A percentile compares a stretch with the other conserved stretches of the same genome.
Evolutionary conservation across 2,329 filamentous ascomycete genomes (phyloP).

Genomic region (Pseudocercospora macadamiae): DNA sequence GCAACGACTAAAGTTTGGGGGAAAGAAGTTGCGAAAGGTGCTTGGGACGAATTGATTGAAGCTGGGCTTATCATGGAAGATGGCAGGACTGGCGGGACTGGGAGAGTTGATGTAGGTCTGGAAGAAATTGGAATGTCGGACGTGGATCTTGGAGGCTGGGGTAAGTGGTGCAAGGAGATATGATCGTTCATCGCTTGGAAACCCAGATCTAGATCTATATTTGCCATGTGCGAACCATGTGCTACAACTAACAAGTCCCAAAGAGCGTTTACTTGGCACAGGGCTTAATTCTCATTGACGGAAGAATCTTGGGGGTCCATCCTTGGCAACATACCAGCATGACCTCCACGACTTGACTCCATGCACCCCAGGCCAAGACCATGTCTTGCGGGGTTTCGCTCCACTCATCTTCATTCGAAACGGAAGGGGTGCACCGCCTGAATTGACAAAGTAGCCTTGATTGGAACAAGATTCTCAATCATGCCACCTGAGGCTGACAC

Average conservation of each 20-base stretch:
- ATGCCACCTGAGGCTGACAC: neutral
- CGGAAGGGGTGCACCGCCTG: neutral
- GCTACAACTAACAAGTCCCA: neutral
- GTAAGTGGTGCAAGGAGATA: constrained; percentile 78
- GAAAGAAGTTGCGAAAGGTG: constrained; percentile 69
- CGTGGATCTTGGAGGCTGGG: constrained; percentile 57
- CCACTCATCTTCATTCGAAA: neutral
- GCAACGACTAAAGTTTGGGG: constrained; percentile 74
- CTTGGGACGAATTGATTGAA: constrained; percentile 75
- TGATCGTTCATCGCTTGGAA: constrained; percentile 28
- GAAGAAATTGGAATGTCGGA: constrained; percentile 70
- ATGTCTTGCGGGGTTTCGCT: neutral
- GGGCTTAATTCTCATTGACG: neutral
- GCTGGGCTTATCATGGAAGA: constrained; percentile 65
- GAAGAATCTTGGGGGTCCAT: constrained; percentile 1
- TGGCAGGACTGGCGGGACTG: constrained; percentile 46
- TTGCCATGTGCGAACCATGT: neutral
- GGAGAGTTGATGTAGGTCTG: constrained; percentile 73
- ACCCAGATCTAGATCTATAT: neutral
- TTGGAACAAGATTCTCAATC: neutral
- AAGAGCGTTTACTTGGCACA: no score
- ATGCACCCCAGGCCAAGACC: neutral
- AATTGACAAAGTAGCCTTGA: constrained; percentile 4
- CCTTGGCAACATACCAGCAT: neutral
- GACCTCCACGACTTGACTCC: neutral